Conservation (phyloP, 2,329 filamentous ascomycete species). For the Claviceps sorghi region DNA sequence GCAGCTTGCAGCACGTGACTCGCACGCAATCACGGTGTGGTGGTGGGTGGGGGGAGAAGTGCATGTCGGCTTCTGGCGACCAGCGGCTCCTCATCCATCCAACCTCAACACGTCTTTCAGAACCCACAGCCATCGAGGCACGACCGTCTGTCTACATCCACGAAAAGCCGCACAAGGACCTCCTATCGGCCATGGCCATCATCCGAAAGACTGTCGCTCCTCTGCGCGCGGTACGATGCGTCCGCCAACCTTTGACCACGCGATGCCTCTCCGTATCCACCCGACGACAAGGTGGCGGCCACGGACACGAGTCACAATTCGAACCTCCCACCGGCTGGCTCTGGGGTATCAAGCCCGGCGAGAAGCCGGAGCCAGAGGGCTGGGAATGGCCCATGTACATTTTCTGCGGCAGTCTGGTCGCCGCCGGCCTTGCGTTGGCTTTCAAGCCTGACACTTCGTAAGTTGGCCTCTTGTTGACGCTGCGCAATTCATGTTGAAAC, state of each 20-base stretch:
- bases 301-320: constrained; percentile 56
- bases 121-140: constrained; percentile 16
- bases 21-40: neutral
- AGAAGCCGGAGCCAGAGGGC: constrained; percentile 91
- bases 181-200: constrained; percentile 18
- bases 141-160: constrained; percentile 9
- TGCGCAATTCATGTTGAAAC: neutral
- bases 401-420: constrained; percentile 63
- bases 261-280: constrained; percentile 31
- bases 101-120: neutral
- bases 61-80: neutral
- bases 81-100: neutral
- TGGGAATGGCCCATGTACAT: constrained; percentile 84
- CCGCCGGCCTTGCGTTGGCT: constrained; percentile 68
- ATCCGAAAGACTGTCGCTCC: constrained; percentile 22
- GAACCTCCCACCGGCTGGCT: constrained; percentile 87
- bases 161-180: constrained; percentile 6
- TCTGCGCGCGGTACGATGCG: constrained; percentile 23
- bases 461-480: constrained; percentile 27
- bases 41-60: neutral
- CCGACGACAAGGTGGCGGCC: constrained; percentile 25
- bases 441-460: constrained; percentile 99
- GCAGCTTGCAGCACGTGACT: constrained; percentile 1
- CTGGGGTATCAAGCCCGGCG: constrained; percentile 83
- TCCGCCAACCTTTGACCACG: constrained; percentile 18